Evolutionary conservation across 495 filamentous ascomycete species (phyloP).

Genomic region (Neurospora terricola): DNA sequence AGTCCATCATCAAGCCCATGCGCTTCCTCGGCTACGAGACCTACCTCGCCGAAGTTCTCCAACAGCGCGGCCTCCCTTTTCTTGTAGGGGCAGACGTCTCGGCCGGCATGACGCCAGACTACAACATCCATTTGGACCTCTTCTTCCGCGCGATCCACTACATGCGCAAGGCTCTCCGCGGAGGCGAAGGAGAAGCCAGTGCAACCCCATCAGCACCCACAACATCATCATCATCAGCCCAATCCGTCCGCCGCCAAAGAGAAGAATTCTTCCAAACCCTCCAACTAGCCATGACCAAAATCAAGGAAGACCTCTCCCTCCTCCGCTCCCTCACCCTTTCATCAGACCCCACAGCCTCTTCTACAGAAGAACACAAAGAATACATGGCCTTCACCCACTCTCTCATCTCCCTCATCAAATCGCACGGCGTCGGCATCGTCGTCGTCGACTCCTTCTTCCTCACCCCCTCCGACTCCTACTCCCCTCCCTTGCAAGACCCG

Average conservation of each 20-base stretch:
- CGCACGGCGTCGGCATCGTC: constrained; percentile 34
- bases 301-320: constrained; percentile 33
- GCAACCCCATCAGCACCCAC: neutral
- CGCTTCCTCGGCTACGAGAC: constrained; percentile 31
- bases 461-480: constrained; percentile 36
- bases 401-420: constrained; percentile 35
- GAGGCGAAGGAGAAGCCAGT: neutral
- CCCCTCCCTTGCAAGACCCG: constrained; percentile 38
- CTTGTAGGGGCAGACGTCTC: constrained; percentile 20
- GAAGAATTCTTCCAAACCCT: constrained; percentile 27
- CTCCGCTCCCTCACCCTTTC: constrained; percentile 5
- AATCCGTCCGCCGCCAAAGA: constrained; percentile 15
- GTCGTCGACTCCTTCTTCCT: constrained; percentile 37
- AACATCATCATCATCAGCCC: neutral
- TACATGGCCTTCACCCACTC: constrained; percentile 37
- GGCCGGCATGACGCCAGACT: constrained; percentile 22
- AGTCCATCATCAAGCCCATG: constrained; percentile 29
- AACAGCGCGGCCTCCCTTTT: constrained; percentile 23
- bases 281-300: constrained; percentile 35
- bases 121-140: constrained; percentile 29
- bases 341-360: neutral
- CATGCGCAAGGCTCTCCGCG: constrained; percentile 33
- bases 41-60: constrained; percentile 28
- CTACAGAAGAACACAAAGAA: constrained; percentile 18
- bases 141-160: constrained; percentile 28